A percentile compares a stretch with the other conserved stretches of the same genome.
Conservation (phyloP, 2,329 filamentous ascomycete genomes). For the Aspergillus sp. region DNA sequence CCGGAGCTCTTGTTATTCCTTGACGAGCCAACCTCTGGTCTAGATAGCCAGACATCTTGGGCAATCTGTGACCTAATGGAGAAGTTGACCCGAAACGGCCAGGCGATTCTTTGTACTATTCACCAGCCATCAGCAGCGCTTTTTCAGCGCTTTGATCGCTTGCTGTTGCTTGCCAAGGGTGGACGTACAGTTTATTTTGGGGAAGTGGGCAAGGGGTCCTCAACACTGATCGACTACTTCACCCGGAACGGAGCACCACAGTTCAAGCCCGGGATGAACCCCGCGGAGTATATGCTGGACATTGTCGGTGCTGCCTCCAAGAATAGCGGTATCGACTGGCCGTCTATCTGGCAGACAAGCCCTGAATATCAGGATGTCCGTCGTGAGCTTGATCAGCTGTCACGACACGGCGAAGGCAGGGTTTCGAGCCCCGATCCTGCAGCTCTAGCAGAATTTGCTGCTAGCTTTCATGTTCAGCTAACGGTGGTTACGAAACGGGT, state of each 20-base stretch:
- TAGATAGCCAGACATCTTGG: conserved; percentile 5
- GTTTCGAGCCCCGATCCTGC: not conserved
- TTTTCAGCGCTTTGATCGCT: conserved; percentile 1
- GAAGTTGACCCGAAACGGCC: not conserved
- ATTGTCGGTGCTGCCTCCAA: not conserved
- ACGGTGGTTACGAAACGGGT: not conserved
- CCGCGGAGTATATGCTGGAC: not conserved
- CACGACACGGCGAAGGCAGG: not conserved
- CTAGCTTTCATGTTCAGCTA: not conserved
- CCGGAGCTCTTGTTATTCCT: not conserved
- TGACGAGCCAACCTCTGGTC: not conserved
- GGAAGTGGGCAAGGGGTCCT: not conserved
- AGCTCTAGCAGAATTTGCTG: not conserved
- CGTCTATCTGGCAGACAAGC: not conserved
- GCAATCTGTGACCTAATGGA: not conserved
- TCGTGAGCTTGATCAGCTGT: not conserved
- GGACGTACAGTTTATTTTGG: not conserved
- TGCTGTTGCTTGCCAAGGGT: not conserved
- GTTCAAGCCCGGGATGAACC: not conserved
- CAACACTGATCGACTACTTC: not conserved
- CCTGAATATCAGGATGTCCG: not conserved
- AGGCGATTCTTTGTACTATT: conserved; percentile 1
- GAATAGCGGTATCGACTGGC: not conserved
- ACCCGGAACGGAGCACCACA: not conserved
- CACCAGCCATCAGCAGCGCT: not conserved